phyloP scores from a whole-genome alignment of 768 basidiomycete genomes.

The Naganishia kalamii region DNA sequence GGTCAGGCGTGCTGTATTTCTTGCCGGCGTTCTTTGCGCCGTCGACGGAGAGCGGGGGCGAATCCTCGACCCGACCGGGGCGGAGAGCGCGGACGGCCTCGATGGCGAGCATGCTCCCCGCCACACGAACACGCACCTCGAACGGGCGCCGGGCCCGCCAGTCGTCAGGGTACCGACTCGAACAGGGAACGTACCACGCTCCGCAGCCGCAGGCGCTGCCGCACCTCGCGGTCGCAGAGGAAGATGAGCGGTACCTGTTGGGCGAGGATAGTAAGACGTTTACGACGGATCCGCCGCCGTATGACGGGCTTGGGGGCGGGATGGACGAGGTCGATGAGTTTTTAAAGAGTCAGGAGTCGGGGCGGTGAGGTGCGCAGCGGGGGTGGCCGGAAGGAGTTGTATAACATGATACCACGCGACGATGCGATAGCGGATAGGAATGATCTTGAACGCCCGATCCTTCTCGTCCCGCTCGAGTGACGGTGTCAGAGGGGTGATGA shows the following conservation, averaged over 20 bases:
- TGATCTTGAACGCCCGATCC: no score
- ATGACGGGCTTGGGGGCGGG: not conserved
- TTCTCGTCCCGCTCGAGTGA: no score
- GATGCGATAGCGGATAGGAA: no score
- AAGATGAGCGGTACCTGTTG: conserved; percentile 7
- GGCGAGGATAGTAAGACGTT: not conserved
- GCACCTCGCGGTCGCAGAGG: not conserved
- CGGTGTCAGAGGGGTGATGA: no score
- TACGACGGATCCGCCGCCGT: conserved; percentile 1
- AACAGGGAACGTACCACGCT: not conserved
- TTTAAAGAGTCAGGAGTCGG: not conserved
- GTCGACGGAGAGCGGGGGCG: not conserved
- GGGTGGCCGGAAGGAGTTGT: not conserved
- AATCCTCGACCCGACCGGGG: not conserved
- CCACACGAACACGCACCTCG: not conserved
- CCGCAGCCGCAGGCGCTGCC: not conserved
- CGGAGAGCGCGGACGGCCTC: conserved; percentile 13
- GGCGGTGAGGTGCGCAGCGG: not conserved
- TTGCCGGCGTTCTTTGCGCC: conserved; percentile 29
- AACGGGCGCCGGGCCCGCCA: not conserved
- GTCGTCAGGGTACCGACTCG: not conserved
- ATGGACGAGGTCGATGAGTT: conserved; percentile 6
- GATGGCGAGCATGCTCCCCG: conserved; percentile 20
- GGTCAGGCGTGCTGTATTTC: conserved; percentile 27
- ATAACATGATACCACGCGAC: no score